Evolutionary conservation across 768 basidiomycete species (phyloP), one percentile per base, ranked within the genome.

Genomic region (Termitomyces sp.): DNA sequence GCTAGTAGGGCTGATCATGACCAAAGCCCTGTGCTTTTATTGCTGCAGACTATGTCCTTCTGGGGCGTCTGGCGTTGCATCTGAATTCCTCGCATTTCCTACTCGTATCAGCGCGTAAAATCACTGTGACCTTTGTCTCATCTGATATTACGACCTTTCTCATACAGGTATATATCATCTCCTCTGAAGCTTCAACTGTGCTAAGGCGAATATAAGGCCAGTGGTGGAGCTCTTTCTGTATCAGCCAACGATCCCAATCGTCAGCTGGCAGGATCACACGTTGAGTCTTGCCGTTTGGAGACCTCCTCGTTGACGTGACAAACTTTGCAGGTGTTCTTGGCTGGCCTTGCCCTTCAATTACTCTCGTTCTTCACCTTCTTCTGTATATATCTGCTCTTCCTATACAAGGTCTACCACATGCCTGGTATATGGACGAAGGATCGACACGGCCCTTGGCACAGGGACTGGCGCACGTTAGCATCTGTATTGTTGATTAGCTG

Each of bases 21-120:
- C 23, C 53, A 47, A 50, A 85, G 83, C 87, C 87, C 5, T 90
- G 89, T 64, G 87, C 85, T 28, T 89, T 89, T 70, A 84, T 87
- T 59, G 84, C 84, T 5, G 78, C 83, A 14, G 78, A 84, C 63
- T 89, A 90, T 62, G 70, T 87, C 54, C 74, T 88, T 19, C 76
- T 89, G 1, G 85, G 86, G 10, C 79, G 79, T 12, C 67, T 91
- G 3, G 81, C 85, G 5, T 71, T 67, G 23, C 73, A 79, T 59
- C 68, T 89, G 6, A 62, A 71, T 10, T 75, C 75, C 37, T 72
- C 77, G 55, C 58, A 75, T 47, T 76, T 81, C 61, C 70, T 88
- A 23, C 63, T 82, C 28, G 66, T 89, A 21, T 69, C 72, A 0
- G 72, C 80, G 5, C 71, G 70, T 19, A 71, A 71, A 19, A 78